Base-by-base conservation (phyloP, 257 asterid species). In the Paulownia fortunei region DNA sequence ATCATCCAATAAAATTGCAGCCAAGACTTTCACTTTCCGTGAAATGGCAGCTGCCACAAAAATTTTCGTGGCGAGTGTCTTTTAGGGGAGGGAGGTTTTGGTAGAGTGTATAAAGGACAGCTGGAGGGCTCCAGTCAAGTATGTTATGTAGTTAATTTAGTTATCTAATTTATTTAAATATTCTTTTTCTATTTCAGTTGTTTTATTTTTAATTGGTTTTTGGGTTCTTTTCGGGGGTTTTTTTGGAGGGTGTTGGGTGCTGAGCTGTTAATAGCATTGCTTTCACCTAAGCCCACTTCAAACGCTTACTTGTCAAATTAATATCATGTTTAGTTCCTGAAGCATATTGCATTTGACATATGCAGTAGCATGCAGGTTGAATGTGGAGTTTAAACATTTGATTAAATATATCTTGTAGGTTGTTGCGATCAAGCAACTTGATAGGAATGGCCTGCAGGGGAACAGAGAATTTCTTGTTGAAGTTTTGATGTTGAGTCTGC, bases 21-120 rank as follows among this genome's bases (percentile, higher is more conserved):
- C 93, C 72, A 95, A 83, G 92, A 91, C 93, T 61, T 95, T 93
- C 78, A 73, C 95, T 42, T 95, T 89, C 76, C 90, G 89, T 0
- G 97, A 93, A 79, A 86, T 95, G 85, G 97, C 97, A 13, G 91
- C 84, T 55, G 99, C 98, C 34, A 88, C 97, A 1, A 82, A 85
- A 88, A 93, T 61, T 95, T 95, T 62, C 89, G 92, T 8, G 83
- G 88, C 21, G 95, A 89, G 55, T 89, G 85, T 80, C 89, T 90
- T 32, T 81, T 95, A 61, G 99, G 98, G 49, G 96, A 93, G 84
- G 99, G 98, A 73, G 99, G 99, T 55, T 95, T 95, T 59, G 99
- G 99, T 60, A 87, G 95, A 82, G 99, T 95, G 39, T 95, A 95
- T 63, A 93, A 89, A 88, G 99, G 97, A 52, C 87, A 83, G 60